Percentiles rank a stretch among this genome's conserved stretches.
Evolutionary conservation across 805 yeast species (phyloP).

Genomic region (Candida insectorum): DNA sequence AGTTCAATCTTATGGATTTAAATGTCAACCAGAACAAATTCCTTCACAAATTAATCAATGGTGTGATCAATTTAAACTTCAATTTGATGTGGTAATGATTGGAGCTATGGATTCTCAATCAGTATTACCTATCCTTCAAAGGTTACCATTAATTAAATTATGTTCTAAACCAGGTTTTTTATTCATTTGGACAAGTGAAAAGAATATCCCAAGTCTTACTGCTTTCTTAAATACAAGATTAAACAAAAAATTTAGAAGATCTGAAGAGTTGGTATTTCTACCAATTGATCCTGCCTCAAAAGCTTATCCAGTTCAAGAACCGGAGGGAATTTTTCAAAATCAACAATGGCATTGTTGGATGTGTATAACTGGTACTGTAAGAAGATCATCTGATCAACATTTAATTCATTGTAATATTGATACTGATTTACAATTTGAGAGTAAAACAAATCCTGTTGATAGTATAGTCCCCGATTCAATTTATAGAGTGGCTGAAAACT

Average conservation of each 20-base stretch:
- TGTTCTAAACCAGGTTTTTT: constrained; percentile 84
- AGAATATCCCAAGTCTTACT: constrained; percentile 62
- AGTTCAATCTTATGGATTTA: constrained; percentile 62
- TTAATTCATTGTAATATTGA: constrained; percentile 90
- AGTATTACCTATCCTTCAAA: constrained; percentile 58
- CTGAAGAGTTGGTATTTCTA: constrained; percentile 84
- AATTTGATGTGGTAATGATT: constrained; percentile 88
- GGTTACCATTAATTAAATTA: constrained; percentile 67
- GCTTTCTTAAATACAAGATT: constrained; percentile 48
- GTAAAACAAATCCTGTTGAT: constrained; percentile 9
- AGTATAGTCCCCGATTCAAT: constrained; percentile 60
- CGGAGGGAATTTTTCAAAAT: constrained; percentile 48
- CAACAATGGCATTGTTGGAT: constrained; percentile 97
- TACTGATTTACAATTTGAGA: constrained; percentile 78
- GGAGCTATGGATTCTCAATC: constrained; percentile 81
- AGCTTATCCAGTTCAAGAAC: constrained; percentile 57
- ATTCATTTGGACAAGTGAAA: constrained; percentile 83
- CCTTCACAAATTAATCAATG: constrained; percentile 56
- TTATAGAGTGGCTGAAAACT: constrained; percentile 83
- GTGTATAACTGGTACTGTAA: constrained; percentile 93
- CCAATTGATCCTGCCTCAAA: constrained; percentile 66
- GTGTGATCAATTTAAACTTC: constrained; percentile 54
- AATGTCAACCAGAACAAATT: constrained; percentile 52
- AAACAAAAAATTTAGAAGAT: constrained; percentile 71
- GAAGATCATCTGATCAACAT: constrained; percentile 79